These are phyloP conservation scores for Rhodotorula glutinis DNA, from an alignment of 1,284 basidiomycete genomes.

Conservation along the genomic window DNA sequence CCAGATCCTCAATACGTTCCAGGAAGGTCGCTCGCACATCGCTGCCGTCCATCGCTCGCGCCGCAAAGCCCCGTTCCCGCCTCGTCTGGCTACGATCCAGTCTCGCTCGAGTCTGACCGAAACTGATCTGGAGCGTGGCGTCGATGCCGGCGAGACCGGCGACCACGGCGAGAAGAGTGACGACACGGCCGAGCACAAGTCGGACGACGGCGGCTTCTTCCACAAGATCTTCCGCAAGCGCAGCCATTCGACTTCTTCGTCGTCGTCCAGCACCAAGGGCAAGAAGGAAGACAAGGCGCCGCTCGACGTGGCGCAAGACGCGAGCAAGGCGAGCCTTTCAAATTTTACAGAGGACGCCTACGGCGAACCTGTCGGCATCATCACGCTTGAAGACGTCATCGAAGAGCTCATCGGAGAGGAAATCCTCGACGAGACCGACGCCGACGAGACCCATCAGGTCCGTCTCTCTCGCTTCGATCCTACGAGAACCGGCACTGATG, in stretches of 20 bases:
- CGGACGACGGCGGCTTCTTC: constrained; percentile 54
- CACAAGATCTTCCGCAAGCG: constrained; percentile 54
- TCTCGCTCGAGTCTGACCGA: constrained; percentile 50
- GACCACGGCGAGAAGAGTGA: neutral
- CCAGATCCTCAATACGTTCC: constrained; percentile 83
- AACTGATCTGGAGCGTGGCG: constrained; percentile 48
- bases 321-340: constrained; percentile 42
- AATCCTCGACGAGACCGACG: constrained; percentile 68
- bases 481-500: too few relatives aligned
- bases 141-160: neutral
- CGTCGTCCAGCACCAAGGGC: constrained; percentile 34
- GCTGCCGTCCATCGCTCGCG: constrained; percentile 62
- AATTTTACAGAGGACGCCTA: constrained; percentile 43
- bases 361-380: constrained; percentile 71
- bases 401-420: constrained; percentile 75
- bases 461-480: too few relatives aligned
- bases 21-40: constrained; percentile 87
- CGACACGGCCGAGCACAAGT: neutral
- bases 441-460: constrained; percentile 2
- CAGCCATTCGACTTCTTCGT: constrained; percentile 50
- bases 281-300: constrained; percentile 42
- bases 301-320: neutral
- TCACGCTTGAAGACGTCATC: constrained; percentile 76
- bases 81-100: constrained; percentile 48
- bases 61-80: constrained; percentile 5